phyloP scores from a whole-genome alignment of 2,329 filamentous ascomycete species.

The Thermothelomyces thermophilus region DNA sequence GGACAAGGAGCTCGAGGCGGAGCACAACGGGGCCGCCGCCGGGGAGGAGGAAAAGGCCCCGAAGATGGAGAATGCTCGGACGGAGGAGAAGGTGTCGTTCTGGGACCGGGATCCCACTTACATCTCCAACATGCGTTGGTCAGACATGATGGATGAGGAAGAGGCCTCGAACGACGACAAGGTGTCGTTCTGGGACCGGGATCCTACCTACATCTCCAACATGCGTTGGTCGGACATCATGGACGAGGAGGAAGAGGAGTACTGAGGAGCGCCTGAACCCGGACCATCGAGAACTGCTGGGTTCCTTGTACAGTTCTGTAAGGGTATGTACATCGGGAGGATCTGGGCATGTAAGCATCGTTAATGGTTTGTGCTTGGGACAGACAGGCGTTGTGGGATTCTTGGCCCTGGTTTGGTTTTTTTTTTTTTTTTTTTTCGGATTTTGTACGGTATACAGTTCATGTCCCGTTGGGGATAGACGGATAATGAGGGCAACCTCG shows the following conservation, averaged over 20 bases:
- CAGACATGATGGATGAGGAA: constrained; percentile 3
- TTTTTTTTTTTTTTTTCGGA: too few relatives aligned
- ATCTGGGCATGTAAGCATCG: too few relatives aligned
- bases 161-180: not conserved
- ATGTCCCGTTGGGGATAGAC: too few relatives aligned
- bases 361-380: too few relatives aligned
- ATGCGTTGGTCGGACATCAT: not conserved
- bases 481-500: too few relatives aligned
- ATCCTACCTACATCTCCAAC: not conserved
- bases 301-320: too few relatives aligned
- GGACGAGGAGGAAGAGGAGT: constrained; percentile 4
- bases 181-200: not conserved
- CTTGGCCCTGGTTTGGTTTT: too few relatives aligned
- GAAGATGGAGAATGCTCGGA: not conserved
- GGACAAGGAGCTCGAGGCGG: not conserved
- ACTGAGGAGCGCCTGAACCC: not conserved
- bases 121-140: not conserved
- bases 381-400: too few relatives aligned
- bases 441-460: too few relatives aligned
- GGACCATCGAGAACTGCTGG: too few relatives aligned
- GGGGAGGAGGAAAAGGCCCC: too few relatives aligned
- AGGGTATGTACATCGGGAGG: too few relatives aligned
- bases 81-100: not conserved
- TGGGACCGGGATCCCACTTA: not conserved
- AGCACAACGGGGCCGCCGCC: not conserved